Conservation (phyloP, 495 filamentous ascomycete species). For the Wilcoxina mikolae region DNA sequence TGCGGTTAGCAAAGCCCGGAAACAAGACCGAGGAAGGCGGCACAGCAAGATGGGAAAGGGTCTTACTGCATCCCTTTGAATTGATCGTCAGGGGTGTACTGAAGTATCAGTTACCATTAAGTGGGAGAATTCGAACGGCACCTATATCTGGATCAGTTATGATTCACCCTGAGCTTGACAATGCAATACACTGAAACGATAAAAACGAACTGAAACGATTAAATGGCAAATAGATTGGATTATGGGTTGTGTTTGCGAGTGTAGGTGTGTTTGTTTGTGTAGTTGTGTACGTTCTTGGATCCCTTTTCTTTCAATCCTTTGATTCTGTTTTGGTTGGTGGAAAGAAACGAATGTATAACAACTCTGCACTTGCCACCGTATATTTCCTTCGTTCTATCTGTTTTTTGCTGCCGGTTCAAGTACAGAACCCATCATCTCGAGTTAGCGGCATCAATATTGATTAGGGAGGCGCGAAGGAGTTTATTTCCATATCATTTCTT, state of each 20-base stretch:
- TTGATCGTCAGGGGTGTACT: constrained; percentile 78
- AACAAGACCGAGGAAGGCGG: constrained; percentile 80
- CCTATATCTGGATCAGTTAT: constrained; percentile 1
- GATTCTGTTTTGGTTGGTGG: background rate
- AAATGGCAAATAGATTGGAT: background rate
- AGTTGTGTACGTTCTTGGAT: background rate
- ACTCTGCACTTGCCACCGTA: too few species aligned
- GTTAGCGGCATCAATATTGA: too few species aligned
- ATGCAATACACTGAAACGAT: background rate
- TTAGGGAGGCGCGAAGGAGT: too few species aligned
- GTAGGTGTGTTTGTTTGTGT: background rate
- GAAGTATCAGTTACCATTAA: constrained; percentile 77
- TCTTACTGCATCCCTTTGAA: constrained; percentile 80
- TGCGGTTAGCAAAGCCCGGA: constrained; percentile 66
- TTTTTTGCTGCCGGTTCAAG: too few species aligned
- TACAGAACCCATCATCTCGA: too few species aligned
- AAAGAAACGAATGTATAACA: too few species aligned
- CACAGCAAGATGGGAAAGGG: constrained; percentile 77
- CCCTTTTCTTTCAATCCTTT: background rate
- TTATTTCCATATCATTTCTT: too few species aligned
- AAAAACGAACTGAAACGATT: background rate
- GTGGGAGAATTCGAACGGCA: constrained; percentile 43
- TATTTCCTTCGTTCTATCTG: too few species aligned
- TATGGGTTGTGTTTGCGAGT: background rate
- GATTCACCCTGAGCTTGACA: constrained; percentile 1